A percentile compares a stretch with the other conserved stretches of the same genome.
Evolutionary conservation across 768 basidiomycete genomes (phyloP).

Genomic region (Basidioascus undulatus): DNA sequence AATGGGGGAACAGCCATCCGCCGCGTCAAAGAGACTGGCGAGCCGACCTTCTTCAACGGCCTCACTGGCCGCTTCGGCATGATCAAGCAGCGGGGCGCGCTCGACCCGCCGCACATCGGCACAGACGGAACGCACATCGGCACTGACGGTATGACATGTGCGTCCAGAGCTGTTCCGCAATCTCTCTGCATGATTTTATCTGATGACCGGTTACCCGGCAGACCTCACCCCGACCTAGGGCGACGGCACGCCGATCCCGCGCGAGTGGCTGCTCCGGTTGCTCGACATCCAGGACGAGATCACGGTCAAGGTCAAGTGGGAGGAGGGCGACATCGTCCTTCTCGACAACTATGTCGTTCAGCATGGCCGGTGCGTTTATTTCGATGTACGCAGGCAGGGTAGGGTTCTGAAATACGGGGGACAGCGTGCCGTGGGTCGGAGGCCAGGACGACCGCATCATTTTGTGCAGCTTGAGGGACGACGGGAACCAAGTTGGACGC

Average conservation of each 20-base stretch:
- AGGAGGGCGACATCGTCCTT: slow-evolving; percentile 1
- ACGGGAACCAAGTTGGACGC: no score
- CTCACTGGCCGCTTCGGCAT: background rate
- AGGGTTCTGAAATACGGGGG: no score
- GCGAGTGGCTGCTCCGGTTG: background rate
- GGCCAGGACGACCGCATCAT: no score
- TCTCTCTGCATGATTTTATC: no score
- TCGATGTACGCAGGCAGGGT: no score
- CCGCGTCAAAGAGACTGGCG: background rate
- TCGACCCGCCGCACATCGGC: slow-evolving; percentile 1
- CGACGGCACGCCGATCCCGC: slow-evolving; percentile 2
- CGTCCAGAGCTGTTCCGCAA: no score
- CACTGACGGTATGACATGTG: no score
- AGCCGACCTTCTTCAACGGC: slow-evolving; percentile 2
- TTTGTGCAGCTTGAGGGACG: no score
- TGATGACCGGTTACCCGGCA: no score
- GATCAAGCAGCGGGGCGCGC: background rate
- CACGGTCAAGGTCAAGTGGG: slow-evolving; percentile 1
- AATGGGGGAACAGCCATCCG: no score
- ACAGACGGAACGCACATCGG: slow-evolving; percentile 1
- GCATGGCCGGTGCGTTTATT: no score
- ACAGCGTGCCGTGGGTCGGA: no score
- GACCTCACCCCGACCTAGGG: slow-evolving; percentile 3
- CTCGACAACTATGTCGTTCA: slow-evolving; percentile 4
- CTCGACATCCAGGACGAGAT: background rate